Percentiles rank a stretch among this genome's conserved stretches.
These are phyloP conservation scores for Hyaloscypha finlandica DNA, from an alignment of 495 filamentous ascomycete species.

Conservation along the genomic window DNA sequence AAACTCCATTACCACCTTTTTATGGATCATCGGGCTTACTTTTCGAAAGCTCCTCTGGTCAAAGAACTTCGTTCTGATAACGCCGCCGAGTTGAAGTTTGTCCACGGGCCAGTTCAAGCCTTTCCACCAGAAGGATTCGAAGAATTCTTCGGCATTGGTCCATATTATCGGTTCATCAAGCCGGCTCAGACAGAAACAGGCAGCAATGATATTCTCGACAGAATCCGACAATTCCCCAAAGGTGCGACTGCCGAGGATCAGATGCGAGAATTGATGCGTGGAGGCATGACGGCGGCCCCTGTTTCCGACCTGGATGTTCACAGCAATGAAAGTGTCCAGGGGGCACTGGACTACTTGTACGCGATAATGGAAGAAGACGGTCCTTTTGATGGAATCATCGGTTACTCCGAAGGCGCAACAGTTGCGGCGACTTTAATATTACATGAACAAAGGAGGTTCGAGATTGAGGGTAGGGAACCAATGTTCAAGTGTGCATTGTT, in stretches of 20 bases:
- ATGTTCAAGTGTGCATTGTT: constrained; percentile 59
- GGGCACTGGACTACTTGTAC: constrained; percentile 39
- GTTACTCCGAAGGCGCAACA: constrained; percentile 63
- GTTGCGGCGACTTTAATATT: constrained; percentile 56
- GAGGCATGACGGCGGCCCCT: constrained; percentile 35
- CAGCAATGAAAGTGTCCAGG: constrained; percentile 32
- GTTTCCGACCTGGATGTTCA: constrained; percentile 40
- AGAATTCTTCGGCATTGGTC: constrained; percentile 53
- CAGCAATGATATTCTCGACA: constrained; percentile 48
- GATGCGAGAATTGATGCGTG: constrained; percentile 43
- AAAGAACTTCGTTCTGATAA: constrained; percentile 46
- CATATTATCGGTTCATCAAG: constrained; percentile 54
- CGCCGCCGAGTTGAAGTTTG: constrained; percentile 48
- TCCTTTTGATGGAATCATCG: constrained; percentile 52
- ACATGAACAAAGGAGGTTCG: constrained; percentile 45
- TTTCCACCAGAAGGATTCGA: constrained; percentile 51
- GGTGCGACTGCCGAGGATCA: constrained; percentile 52
- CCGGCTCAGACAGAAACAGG: constrained; percentile 42
- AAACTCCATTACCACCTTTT: neutral
- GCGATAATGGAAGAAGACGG: constrained; percentile 49
- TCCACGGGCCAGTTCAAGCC: constrained; percentile 47
- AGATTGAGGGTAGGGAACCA: constrained; percentile 40
- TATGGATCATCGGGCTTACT: constrained; percentile 4
- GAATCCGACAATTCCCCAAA: constrained; percentile 51
- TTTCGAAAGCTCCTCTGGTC: constrained; percentile 44